These are phyloP conservation scores for Platismatia glauca DNA, from an alignment of 495 filamentous ascomycete species.

Conservation along the genomic window DNA sequence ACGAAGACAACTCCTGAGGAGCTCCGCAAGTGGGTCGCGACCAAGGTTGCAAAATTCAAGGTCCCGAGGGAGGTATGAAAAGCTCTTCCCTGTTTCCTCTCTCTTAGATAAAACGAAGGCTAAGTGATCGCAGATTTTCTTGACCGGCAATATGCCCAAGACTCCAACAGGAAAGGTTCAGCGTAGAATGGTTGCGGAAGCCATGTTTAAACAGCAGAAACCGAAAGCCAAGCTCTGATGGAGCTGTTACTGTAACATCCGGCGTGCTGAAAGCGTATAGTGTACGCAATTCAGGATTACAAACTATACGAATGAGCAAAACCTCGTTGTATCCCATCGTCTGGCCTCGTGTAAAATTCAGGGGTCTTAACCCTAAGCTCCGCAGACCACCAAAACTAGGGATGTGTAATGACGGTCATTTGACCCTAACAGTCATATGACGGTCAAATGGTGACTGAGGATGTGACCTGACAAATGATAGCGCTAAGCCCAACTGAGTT, in stretches of 20 bases:
- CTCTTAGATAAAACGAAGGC: neutral
- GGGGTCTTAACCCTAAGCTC: no score
- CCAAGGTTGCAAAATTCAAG: conserved; percentile 71
- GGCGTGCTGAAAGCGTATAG: neutral
- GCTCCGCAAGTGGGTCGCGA: conserved; percentile 55
- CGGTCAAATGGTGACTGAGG: no score
- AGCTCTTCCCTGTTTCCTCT: conserved; percentile 4
- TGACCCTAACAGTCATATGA: no score
- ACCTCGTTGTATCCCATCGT: no score
- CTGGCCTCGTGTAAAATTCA: no score
- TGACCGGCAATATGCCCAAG: conserved; percentile 74
- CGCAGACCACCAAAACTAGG: no score
- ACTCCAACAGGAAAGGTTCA: conserved; percentile 88
- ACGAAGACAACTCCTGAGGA: conserved; percentile 44
- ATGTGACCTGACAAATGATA: no score
- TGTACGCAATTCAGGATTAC: neutral
- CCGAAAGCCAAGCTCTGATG: conserved; percentile 36
- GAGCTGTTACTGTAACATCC: neutral
- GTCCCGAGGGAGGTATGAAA: conserved; percentile 65
- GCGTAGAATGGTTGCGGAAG: conserved; percentile 67
- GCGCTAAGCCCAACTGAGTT: no score
- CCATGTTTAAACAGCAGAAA: conserved; percentile 52
- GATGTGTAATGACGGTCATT: no score
- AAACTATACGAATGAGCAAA: neutral
- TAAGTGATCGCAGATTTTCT: conserved; percentile 48